These are phyloP conservation scores for Suillus paluster DNA, from an alignment of 768 basidiomycete species.

Conservation along the genomic window DNA sequence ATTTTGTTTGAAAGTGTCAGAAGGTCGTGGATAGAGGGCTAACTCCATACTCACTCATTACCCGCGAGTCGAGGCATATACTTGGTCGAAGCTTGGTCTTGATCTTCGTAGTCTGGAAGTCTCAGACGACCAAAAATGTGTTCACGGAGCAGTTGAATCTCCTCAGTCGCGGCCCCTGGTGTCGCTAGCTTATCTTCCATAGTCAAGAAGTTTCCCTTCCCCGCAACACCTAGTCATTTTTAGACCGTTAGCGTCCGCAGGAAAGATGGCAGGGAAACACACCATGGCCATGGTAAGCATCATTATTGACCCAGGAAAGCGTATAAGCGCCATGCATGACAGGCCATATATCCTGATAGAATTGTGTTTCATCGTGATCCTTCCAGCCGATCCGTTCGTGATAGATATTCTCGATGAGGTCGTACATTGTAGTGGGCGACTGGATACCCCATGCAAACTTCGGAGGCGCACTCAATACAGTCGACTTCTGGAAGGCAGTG, in stretches of 20 bases:
- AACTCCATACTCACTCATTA: slow-evolving; percentile 16
- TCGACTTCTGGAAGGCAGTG: slow-evolving; percentile 17
- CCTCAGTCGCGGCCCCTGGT: background rate
- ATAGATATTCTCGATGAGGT: slow-evolving; percentile 37
- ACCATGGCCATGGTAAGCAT: slow-evolving; percentile 38
- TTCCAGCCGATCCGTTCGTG: slow-evolving; percentile 16
- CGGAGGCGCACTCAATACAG: slow-evolving; percentile 32
- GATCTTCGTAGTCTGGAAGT: slow-evolving; percentile 13
- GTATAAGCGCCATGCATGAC: slow-evolving; percentile 24
- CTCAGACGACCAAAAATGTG: slow-evolving; percentile 17
- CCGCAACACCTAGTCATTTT: slow-evolving; percentile 14
- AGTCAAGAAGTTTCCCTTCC: slow-evolving; percentile 22
- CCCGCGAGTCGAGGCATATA: slow-evolving; percentile 42
- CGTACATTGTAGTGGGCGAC: slow-evolving; percentile 35
- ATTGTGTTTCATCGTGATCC: slow-evolving; percentile 20
- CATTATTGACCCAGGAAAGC: slow-evolving; percentile 35
- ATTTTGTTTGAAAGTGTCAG: too few species aligned
- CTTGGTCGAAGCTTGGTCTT: slow-evolving; percentile 20
- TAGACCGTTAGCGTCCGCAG: background rate
- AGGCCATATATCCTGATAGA: slow-evolving; percentile 38
- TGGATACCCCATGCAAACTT: slow-evolving; percentile 36
- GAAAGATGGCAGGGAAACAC: background rate
- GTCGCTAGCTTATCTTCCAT: slow-evolving; percentile 15
- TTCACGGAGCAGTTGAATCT: slow-evolving; percentile 6
- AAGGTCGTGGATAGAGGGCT: too few species aligned